phyloP scores from a whole-genome alignment of 148 eudicot species.

The Drosera capensis region DNA sequence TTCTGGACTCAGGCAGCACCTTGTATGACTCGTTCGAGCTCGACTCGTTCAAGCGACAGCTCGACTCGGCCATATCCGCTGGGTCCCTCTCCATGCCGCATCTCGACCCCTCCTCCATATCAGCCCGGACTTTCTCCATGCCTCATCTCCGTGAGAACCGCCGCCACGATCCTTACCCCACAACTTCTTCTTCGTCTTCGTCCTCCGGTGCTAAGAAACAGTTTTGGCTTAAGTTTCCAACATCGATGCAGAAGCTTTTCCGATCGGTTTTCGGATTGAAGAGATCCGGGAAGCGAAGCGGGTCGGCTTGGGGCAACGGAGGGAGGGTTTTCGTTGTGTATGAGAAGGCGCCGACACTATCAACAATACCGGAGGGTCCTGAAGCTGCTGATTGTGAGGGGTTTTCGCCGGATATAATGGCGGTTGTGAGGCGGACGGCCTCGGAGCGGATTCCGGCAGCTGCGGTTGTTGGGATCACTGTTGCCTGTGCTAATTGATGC shows the following conservation, averaged over 20 bases:
- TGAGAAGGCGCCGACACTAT: slow-evolving; percentile 27
- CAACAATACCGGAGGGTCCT: slow-evolving; percentile 50
- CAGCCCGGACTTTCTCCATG: no score
- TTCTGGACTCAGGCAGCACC: slow-evolving; percentile 79
- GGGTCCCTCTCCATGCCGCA: slow-evolving; percentile 83
- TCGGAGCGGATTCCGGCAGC: no score
- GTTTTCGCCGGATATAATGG: no score
- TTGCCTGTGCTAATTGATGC: no score
- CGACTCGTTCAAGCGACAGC: slow-evolving; percentile 48
- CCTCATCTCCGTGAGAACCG: slow-evolving; percentile 4
- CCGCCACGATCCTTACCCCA: slow-evolving; percentile 5
- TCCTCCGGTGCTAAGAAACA: slow-evolving; percentile 8
- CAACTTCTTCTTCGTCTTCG: not conserved
- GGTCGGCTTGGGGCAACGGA: slow-evolving; percentile 4
- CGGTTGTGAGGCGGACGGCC: no score
- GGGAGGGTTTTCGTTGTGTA: slow-evolving; percentile 18
- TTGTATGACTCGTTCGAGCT: slow-evolving; percentile 84
- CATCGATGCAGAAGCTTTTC: slow-evolving; percentile 48
- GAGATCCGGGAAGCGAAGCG: not conserved
- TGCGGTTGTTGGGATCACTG: no score
- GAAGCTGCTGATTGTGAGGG: slow-evolving; percentile 14
- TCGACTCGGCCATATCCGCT: slow-evolving; percentile 57
- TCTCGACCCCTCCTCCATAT: no score
- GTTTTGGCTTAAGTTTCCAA: slow-evolving; percentile 26
- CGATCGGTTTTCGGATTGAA: slow-evolving; percentile 40